Base-by-base conservation (phyloP, 805 yeast genomes). In the Candida chauliodis region DNA sequence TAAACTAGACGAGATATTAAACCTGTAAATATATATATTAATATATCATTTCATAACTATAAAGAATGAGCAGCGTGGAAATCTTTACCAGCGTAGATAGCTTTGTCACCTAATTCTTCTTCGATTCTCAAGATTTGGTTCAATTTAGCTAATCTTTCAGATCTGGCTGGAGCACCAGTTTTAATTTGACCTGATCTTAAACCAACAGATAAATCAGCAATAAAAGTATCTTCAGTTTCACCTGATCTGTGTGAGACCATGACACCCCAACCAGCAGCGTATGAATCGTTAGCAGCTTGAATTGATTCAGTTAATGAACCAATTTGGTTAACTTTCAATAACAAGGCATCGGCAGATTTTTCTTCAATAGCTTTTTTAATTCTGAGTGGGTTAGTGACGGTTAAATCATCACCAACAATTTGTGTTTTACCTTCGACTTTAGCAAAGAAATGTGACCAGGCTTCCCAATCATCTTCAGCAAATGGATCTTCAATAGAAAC, bases 171-270 rank as follows among this genome's bases (percentile, higher is more conserved):
- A 67, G 99, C 98, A 83, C 99, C 99, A 56, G 97, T 87, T 90
- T 91, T 91, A 75, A 91, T 86, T 80, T 91, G 98, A 69, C 97
- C 99, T 53, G 95, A 60, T 83, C 97, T 88, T 71, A 91, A 80
- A 79, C 98, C 98, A 59, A 93, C 99, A 61, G 88, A 77, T 67
- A 91, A 80, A 74, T 91, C 98, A 63, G 99, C 98, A 71, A 91
- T 91, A 78, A 87, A 83, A 61, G 95, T 84, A 75, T 93, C 99
- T 78, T 93, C 99, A 55, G 97, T 90, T 81, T 91, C 99, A 77
- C 99, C 99, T 58, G 97, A 90, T 83, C 99, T 89, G 88, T 91
- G 99, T 62, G 97, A 90, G 60, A 93, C 98, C 97, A 91, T 90
- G 66, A 90, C 96, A 79, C 97, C 97, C 99, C 99, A 91, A 65